These are phyloP conservation scores for Gossypium trilobum DNA, from an alignment of 441 rosid species.

Conservation along the genomic window DNA sequence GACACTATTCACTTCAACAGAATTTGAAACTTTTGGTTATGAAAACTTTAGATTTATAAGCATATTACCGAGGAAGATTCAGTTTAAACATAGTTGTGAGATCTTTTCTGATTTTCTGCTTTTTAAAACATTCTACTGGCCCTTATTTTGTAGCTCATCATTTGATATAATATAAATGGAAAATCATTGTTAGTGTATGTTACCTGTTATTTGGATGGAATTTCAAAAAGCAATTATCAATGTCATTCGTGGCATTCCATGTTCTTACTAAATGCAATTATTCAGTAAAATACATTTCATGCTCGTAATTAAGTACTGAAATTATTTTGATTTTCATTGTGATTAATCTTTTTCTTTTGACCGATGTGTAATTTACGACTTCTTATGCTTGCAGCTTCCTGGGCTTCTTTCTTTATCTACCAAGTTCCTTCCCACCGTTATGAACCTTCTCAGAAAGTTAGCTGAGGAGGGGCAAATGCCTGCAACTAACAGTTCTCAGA, in stretches of 20 bases:
- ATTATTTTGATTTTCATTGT: neutral
- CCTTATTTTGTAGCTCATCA: neutral
- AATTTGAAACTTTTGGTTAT: neutral
- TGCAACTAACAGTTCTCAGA: slow-evolving; percentile 32
- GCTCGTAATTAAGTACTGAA: neutral
- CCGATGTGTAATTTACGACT: neutral
- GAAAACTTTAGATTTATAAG: neutral
- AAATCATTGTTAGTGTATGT: neutral
- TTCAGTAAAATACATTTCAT: neutral
- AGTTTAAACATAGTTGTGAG: neutral
- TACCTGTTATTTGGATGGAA: neutral
- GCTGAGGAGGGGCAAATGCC: slow-evolving; percentile 79
- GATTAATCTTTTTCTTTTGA: neutral
- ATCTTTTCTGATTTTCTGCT: neutral
- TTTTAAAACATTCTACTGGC: neutral
- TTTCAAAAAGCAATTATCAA: neutral
- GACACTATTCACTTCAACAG: neutral
- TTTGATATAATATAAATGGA: neutral
- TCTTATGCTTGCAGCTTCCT: slow-evolving; percentile 52
- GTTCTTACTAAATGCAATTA: neutral
- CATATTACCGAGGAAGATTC: neutral
- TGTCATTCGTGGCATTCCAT: neutral
- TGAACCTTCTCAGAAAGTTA: slow-evolving; percentile 76
- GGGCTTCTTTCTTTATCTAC: slow-evolving; percentile 77
- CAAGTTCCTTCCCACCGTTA: slow-evolving; percentile 75